Base-by-base conservation (phyloP, 345 rosid genomes). In the Citrus hindsii region DNA sequence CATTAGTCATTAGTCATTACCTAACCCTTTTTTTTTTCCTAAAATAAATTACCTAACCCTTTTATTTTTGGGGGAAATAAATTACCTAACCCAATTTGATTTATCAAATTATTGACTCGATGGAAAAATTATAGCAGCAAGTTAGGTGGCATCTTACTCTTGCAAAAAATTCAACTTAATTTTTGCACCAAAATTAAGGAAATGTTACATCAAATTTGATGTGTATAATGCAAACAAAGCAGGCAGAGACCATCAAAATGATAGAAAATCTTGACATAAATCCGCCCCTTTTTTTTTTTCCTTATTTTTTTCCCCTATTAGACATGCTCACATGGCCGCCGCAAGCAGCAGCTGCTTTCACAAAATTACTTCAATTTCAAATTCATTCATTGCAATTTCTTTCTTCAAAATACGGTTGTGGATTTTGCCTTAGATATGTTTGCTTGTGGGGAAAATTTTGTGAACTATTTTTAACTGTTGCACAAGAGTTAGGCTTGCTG, bases 211-310 rank as follows among this genome's bases (percentile, higher is more conserved):
- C 60, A 76, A 70, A 66, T 32, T 69, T 62, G 55, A 77, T 28
- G 32, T 22, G 46, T 64, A 8, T 10, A 69, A 67, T 30, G 19
- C 77, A 61, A 76, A 48, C 32, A 55, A 59, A 67, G 32, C 71
- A 76, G 78, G 71, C 67, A 74, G 66, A 67, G 62, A 73, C 58
- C 78, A 74, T 62, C 81, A 69, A 40, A 69, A 59, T 40, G 69
- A 69, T 28, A 60, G 67, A 64, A 67, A 64, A 65, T 13, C 51
- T 21, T 56, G 71, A 56, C 22, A 71, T 4, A 46, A 66, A 80
- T 42, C 77, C 81, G 77, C 37, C 63, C 28, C 3, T 40, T 40
- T 3, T 32, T 32, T 32, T 32, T 32, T 3, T 32, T 32, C 4
- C 33, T 32, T 12, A 4, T 32, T 32, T 32, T 32, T 32, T 32